Base-by-base conservation (phyloP, 1,139 yeast genomes). In the Geotrichum aggregatum region DNA sequence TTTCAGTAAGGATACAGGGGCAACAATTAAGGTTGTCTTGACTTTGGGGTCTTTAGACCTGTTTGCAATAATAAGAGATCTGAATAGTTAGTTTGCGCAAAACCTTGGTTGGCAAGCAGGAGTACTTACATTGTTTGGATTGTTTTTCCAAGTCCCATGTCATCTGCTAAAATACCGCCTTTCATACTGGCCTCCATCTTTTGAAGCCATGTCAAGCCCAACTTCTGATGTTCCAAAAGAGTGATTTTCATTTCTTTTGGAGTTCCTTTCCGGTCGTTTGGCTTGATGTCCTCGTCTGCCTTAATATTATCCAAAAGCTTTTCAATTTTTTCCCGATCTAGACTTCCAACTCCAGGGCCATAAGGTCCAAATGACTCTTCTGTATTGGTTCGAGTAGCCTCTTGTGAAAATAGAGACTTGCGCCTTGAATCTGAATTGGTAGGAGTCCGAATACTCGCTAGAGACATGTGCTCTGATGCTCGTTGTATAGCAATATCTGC, bases 121-220 rank as follows among this genome's bases (percentile, higher is more conserved):
- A n/a, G 5, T 40, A 44, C 59, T 50, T 44, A 80, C 44, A 87
- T 73, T 1, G 88, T 79, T 68, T 89, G 97, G 41, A 89, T 82
- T 0, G 97, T 89, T 67, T 89, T 91, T 56, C 96, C 97, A 31
- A 89, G 72, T 31, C 96, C 97, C 97, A 89, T 89, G 71, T 87
- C 96, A 70, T 89, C 97, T 0, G 96, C 96, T 39, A 89, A 70
- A 30, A 89, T 76, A 1, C 96, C 96, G 26, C 97, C 97, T 56
- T 76, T 76, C 49, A 72, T 74, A 13, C 47, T 49, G 40, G 65
- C 69, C 61, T 88, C 96, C 75, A 79, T 82, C 36, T 83, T 75
- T 44, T 78, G 63, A 59, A 92, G 71, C 98, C 98, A 92, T 2
- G 83, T 77, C 28, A 92, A 74, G 0, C 98, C 98, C 56, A 84